phyloP scores from a whole-genome alignment of 2,329 filamentous ascomycete genomes.

The Mariannaea sp. region DNA sequence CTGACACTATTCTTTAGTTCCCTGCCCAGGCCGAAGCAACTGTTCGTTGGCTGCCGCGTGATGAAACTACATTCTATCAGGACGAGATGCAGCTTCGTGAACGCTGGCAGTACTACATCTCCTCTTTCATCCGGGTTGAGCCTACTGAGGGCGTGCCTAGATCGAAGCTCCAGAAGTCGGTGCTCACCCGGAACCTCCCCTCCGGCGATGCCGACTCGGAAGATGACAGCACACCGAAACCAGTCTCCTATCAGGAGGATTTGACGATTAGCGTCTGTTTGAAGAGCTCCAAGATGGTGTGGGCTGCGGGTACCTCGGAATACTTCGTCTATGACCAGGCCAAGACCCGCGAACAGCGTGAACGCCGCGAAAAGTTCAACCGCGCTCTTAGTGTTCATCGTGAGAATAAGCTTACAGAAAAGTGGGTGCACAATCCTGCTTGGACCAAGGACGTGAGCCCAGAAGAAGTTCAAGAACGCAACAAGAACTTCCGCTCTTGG shows the following conservation, averaged over 20 bases:
- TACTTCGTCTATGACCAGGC: conserved; percentile 74
- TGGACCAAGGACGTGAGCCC: conserved; percentile 81
- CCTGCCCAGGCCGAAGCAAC: conserved; percentile 71
- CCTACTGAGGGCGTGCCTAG: conserved; percentile 80
- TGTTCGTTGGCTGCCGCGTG: conserved; percentile 71
- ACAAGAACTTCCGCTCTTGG: conserved; percentile 65
- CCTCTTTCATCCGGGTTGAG: conserved; percentile 85
- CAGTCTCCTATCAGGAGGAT: conserved; percentile 67
- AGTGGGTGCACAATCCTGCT: conserved; percentile 79
- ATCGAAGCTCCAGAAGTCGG: conserved; percentile 67
- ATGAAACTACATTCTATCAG: conserved; percentile 80
- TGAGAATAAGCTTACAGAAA: conserved; percentile 73
- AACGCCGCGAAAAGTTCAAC: conserved; percentile 55
- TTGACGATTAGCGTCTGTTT: conserved; percentile 75
- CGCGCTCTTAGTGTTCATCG: conserved; percentile 64
- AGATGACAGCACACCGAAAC: conserved; percentile 64
- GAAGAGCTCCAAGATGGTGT: conserved; percentile 80
- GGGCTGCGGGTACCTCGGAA: conserved; percentile 71
- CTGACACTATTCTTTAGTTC: conserved; percentile 58
- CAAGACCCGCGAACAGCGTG: conserved; percentile 68
- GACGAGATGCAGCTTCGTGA: conserved; percentile 85
- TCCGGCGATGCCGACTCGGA: conserved; percentile 65
- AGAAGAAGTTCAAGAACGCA: conserved; percentile 75
- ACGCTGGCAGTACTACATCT: conserved; percentile 94
- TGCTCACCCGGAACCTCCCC: conserved; percentile 74